These are phyloP conservation scores for Gracilaria gracilis DNA, from an alignment of 23 red algal genomes.

Conservation along the genomic window DNA sequence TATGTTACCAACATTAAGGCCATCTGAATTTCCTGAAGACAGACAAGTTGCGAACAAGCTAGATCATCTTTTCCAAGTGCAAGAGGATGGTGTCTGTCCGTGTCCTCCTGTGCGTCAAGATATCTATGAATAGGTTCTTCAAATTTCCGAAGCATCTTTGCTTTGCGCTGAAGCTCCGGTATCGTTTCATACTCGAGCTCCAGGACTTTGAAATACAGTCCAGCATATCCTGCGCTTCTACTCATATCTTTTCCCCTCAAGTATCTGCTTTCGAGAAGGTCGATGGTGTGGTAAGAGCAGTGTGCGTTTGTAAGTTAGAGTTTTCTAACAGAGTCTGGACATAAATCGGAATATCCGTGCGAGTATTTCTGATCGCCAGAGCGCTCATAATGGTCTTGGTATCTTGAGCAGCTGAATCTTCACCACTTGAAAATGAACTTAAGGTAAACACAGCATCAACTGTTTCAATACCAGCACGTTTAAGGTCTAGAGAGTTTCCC, in stretches of 20 bases:
- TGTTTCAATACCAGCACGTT: constrained; percentile 47
- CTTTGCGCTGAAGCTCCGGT: constrained; percentile 26
- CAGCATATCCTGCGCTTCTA: constrained; percentile 25
- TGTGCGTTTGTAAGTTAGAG: constrained; percentile 53
- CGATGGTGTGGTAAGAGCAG: constrained; percentile 48
- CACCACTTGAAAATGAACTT: constrained; percentile 31
- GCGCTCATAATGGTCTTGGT: constrained; percentile 60
- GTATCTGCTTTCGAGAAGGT: constrained; percentile 24
- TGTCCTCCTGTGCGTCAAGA: constrained; percentile 15
- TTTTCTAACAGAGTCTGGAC: constrained; percentile 61
- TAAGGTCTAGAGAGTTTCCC: constrained; percentile 43
- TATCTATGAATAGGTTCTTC: constrained; percentile 20
- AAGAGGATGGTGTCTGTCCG: neutral
- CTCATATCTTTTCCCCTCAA: constrained; percentile 41
- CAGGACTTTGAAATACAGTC: constrained; percentile 28
- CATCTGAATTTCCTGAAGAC: constrained; percentile 77
- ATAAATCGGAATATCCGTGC: constrained; percentile 78
- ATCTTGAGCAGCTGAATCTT: constrained; percentile 49
- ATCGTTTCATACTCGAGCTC: constrained; percentile 32
- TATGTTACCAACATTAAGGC: constrained; percentile 72
- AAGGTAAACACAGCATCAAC: constrained; percentile 78
- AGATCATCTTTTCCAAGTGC: constrained; percentile 24
- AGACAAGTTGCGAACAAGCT: constrained; percentile 51
- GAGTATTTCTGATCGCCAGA: constrained; percentile 71
- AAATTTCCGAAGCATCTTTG: neutral